Base-by-base conservation (phyloP, 2,329 filamentous ascomycete species). In the Fusarium abutilonis region DNA sequence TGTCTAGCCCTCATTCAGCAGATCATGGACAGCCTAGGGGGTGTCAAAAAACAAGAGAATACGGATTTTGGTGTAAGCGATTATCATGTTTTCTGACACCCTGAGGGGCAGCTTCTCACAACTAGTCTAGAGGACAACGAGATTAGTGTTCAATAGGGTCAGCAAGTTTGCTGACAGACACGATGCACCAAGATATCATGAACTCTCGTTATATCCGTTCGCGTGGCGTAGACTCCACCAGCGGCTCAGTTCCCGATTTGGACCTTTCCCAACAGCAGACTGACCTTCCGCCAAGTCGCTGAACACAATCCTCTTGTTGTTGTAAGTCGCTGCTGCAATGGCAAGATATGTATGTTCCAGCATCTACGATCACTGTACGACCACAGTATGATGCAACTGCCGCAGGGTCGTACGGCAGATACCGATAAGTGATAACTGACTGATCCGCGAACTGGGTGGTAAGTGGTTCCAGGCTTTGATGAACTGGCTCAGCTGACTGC, bases 141-240 rank as follows among this genome's bases (percentile, higher is more conserved):
- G 44, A 19, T 34, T 43, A 45, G 50, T 46, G 44, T 44, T 34
- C 34, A 15, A 55, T 4, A 41, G 26, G 57, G 59, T 57, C 57
- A 50, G 36, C 42, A 59, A 46, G 52, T 38, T 58, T 59, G 48
- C 42, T 48, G 26, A 49, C 45, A 48, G 52, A 48, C 49, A 43
- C 35, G 35, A 55, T 43, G 41, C 35, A 49, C 39, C 51, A 42
- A 57, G 42, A 35, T 11, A 44, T 31, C 42, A 26, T 52, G 44
- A 54, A 49, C 35, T 49, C 14, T 40, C 26, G 44, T 21, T 44
- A 42, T 21, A 43, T 36, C 31, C 40, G 19, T 62, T 47, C 26
- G 45, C 45, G 60, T 60, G 32, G 46, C 29, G 48, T 29, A 61
- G 23, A 49, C 42, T 42, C 57, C 34, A 29, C 38, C n/a, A 62